phyloP scores from a whole-genome alignment of 176 grass and related monocot genomes.

The Oryza brachyantha region DNA sequence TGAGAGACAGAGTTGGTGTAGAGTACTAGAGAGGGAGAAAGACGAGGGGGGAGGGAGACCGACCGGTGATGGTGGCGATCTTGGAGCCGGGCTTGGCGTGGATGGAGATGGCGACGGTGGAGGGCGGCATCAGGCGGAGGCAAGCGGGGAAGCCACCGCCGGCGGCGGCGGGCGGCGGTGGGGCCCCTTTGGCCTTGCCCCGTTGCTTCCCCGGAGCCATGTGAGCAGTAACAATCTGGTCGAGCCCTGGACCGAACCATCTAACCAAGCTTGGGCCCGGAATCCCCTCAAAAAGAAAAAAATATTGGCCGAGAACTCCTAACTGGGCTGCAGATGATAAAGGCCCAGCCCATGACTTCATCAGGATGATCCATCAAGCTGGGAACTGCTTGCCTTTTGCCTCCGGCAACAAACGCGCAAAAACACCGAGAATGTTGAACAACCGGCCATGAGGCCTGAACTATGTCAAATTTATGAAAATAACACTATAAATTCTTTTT shows the following conservation, averaged over 20 bases:
- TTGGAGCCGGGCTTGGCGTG: conserved; percentile 92
- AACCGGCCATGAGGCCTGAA: too few species aligned
- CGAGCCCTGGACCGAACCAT: background rate
- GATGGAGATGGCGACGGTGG: conserved; percentile 82
- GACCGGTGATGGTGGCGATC: conserved; percentile 87
- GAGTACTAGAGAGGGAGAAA: background rate
- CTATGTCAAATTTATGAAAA: too few species aligned
- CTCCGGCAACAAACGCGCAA: too few species aligned
- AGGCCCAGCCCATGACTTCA: background rate
- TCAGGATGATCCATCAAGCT: too few species aligned
- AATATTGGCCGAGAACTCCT: too few species aligned
- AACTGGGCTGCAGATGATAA: too few species aligned
- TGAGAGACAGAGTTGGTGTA: background rate
- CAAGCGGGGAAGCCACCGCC: conserved; percentile 50
- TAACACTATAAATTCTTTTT: too few species aligned
- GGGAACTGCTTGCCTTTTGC: too few species aligned
- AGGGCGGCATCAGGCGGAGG: conserved; percentile 68
- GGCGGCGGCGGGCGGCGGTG: background rate
- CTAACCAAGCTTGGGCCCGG: background rate
- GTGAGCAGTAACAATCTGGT: background rate
- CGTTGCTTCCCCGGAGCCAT: conserved; percentile 81
- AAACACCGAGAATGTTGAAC: too few species aligned
- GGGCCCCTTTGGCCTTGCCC: conserved; percentile 57
- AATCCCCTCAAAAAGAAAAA: too few species aligned
- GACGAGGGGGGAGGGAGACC: background rate